Percentiles rank a stretch among this genome's conserved stretches.
These are phyloP conservation scores for Ascomycota sp. DNA, from an alignment of 2,329 filamentous ascomycete genomes.

Conservation along the genomic window DNA sequence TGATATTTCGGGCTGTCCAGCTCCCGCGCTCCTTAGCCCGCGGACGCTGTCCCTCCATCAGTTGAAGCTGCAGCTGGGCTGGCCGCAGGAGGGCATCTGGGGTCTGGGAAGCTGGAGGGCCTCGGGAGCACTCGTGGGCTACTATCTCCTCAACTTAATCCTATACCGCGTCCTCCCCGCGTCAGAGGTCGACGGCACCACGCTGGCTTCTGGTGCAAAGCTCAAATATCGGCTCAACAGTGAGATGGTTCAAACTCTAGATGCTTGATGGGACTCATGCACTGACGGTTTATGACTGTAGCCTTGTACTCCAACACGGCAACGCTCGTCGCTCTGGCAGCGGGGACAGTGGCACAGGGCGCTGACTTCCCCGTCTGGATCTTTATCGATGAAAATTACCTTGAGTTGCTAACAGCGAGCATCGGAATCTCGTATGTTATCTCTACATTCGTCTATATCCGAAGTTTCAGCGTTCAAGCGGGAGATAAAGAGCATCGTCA, in stretches of 20 bases:
- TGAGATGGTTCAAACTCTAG: slow-evolving; percentile 15
- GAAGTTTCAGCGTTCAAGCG: slow-evolving; percentile 64
- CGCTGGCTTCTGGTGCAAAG: slow-evolving; percentile 48
- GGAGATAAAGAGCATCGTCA: slow-evolving; percentile 53
- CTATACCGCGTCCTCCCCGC: slow-evolving; percentile 64
- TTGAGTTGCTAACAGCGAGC: slow-evolving; percentile 69
- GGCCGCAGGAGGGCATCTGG: slow-evolving; percentile 49
- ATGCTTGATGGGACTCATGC: slow-evolving; percentile 1
- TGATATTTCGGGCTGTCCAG: slow-evolving; percentile 77
- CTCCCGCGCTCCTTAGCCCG: slow-evolving; percentile 58
- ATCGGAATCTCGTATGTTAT: slow-evolving; percentile 55
- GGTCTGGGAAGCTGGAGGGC: slow-evolving; percentile 52
- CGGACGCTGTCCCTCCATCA: slow-evolving; percentile 48
- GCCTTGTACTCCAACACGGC: slow-evolving; percentile 58
- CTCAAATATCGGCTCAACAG: slow-evolving; percentile 71
- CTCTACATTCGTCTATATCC: slow-evolving; percentile 60
- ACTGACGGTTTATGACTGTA: slow-evolving; percentile 11
- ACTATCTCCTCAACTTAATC: slow-evolving; percentile 57
- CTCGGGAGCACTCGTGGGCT: slow-evolving; percentile 50
- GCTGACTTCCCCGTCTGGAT: slow-evolving; percentile 76
- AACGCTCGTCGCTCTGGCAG: slow-evolving; percentile 48
- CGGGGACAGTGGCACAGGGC: slow-evolving; percentile 58
- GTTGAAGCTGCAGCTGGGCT: slow-evolving; percentile 64
- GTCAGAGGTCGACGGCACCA: slow-evolving; percentile 46
- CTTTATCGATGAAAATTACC: slow-evolving; percentile 79